These are phyloP conservation scores for Neurospora sp. DNA, from an alignment of 2,329 filamentous ascomycete species.

Conservation along the genomic window DNA sequence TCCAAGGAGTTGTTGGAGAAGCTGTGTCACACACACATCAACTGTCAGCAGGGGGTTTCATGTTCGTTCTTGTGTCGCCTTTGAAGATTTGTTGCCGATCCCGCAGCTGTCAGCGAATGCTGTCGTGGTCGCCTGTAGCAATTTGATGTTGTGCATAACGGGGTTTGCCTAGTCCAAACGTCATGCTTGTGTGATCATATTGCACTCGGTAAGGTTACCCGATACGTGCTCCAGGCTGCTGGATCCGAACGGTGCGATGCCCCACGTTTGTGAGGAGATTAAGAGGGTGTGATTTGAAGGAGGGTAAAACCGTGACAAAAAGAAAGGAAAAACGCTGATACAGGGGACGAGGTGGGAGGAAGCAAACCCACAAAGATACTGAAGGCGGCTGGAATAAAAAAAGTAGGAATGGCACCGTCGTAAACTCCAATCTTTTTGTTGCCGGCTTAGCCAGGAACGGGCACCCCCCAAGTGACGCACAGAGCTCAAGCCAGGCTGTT, in stretches of 20 bases:
- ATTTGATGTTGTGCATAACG: background rate
- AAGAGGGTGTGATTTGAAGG: background rate
- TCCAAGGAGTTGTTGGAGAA: background rate
- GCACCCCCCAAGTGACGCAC: background rate
- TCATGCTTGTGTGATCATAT: background rate
- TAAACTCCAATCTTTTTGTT: background rate
- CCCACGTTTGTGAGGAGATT: background rate
- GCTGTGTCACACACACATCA: background rate
- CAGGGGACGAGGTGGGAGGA: background rate
- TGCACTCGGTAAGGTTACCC: background rate
- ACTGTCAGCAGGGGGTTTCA: background rate
- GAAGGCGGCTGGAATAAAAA: background rate
- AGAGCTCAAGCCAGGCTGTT: background rate
- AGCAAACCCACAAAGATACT: background rate
- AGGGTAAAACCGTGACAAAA: background rate
- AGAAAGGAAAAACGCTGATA: background rate
- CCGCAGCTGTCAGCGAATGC: background rate
- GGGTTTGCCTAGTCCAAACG: background rate
- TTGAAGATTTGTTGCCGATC: background rate
- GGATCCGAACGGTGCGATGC: background rate
- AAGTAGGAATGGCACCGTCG: background rate
- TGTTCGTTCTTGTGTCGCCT: background rate
- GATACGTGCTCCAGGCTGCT: background rate
- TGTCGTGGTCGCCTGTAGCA: background rate
- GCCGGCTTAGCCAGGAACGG: background rate